A percentile compares a stretch with the other conserved stretches of the same genome.
phyloP scores from a whole-genome alignment of 2,329 filamentous ascomycete genomes.

The Colletotrichum paranaense region DNA sequence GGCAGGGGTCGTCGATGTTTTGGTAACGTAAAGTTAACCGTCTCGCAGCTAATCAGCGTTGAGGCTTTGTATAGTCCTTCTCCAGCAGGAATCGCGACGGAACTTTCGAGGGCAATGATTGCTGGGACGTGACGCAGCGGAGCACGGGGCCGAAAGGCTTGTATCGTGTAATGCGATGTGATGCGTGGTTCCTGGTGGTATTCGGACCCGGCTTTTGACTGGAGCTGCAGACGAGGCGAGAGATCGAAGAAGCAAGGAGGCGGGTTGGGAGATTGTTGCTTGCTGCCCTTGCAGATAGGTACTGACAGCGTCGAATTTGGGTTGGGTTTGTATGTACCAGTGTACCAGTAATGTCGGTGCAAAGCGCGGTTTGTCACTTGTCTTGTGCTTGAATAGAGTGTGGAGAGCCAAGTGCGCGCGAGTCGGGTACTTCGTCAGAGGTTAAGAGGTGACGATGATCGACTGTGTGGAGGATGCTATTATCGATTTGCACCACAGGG shows the following conservation, averaged over 20 bases:
- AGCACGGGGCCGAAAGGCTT: slow-evolving; percentile 16
- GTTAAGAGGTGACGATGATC: slow-evolving; percentile 15
- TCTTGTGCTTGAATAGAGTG: slow-evolving; percentile 12
- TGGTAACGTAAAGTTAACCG: slow-evolving; percentile 34
- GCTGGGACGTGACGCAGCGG: slow-evolving; percentile 27
- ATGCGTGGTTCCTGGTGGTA: slow-evolving; percentile 1
- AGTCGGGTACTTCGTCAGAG: slow-evolving; percentile 30
- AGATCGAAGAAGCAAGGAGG: slow-evolving; percentile 7
- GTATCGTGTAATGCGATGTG: slow-evolving; percentile 19
- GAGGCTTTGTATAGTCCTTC: slow-evolving; percentile 18
- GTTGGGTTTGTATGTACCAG: neutral
- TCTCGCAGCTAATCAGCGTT: slow-evolving; percentile 30
- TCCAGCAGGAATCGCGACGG: slow-evolving; percentile 21
- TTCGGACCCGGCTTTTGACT: slow-evolving; percentile 1
- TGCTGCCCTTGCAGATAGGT: slow-evolving; percentile 15
- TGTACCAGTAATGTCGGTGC: neutral
- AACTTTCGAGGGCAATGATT: slow-evolving; percentile 19
- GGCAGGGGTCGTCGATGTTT: slow-evolving; percentile 29
- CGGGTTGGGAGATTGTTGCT: neutral
- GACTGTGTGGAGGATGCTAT: neutral
- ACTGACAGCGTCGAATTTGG: neutral
- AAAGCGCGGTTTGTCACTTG: slow-evolving; percentile 10
- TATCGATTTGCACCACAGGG: slow-evolving; percentile 10
- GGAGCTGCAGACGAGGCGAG: slow-evolving; percentile 13
- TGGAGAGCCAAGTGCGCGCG: slow-evolving; percentile 26